Base-by-base conservation (phyloP, 2,329 filamentous ascomycete species). In the Penicillium sp. region DNA sequence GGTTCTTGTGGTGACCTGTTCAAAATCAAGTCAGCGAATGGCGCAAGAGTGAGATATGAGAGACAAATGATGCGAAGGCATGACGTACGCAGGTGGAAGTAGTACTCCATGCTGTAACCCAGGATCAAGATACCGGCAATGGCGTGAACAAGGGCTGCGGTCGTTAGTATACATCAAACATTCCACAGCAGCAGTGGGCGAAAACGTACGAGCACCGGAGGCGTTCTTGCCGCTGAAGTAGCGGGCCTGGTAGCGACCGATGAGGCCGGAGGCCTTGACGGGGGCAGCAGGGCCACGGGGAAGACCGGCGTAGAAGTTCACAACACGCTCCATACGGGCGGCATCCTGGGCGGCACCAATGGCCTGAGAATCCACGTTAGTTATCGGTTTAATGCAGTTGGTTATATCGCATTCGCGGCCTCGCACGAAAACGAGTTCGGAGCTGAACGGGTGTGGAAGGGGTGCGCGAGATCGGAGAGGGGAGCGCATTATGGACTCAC, bases 1-100 rank as follows among this genome's bases (percentile, higher is more conserved):
- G 95, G 89, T 99, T 97, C 90, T 99, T 99, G 90, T 97, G 93
- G 86, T 99, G 93, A 71, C 94, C 94, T 99, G 67, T 51, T 49
- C 43, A 56, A 43, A 51, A 62, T 46, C 60, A 49, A 59, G 56
- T 44, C 16, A 40, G 38, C 29, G 13, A 29, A 16, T 10, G n/a
- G 11, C 29, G 31, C 34, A 14, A 9, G 22, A 21, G 8, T n/a
- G 34, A 18, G 8, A 8, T 6, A n/a, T 34, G 11, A 14, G 40
- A 44, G 43, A 29, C 8, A 7, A n/a, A 7, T 14, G n/a, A 5
- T n/a, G 34, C 34, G n/a, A 36, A n/a, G 34, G 13, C 34, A 36
- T 36, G 34, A 86, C 91, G 79, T 87, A 99, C 94, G 91, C 72
- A 99, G 85, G 81, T 99, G 95, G 90, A 96, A 97, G 86, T 99